Conservation (phyloP, 192 early-diverging fungal genomes). For the Linnemannia hyalina region DNA sequence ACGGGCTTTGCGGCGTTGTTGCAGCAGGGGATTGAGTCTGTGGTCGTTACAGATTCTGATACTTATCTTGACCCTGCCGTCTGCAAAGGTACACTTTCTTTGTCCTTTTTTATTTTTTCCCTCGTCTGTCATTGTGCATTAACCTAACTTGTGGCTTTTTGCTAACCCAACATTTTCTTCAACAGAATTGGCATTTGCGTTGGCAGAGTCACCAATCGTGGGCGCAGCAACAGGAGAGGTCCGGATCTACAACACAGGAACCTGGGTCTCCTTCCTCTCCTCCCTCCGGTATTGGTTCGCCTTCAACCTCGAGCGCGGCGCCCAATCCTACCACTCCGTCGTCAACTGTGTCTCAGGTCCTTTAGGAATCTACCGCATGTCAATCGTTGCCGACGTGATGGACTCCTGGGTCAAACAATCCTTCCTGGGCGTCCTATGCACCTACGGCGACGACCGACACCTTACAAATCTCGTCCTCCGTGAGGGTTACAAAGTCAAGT, state of each 20-base stretch:
- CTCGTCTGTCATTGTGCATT: too few species aligned
- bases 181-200: constrained; percentile 63
- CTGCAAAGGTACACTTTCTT: constrained; percentile 24
- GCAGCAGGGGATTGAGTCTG: constrained; percentile 60
- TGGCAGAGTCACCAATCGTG: constrained; percentile 60
- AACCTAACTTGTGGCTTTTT: background rate
- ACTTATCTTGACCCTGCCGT: constrained; percentile 67
- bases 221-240: constrained; percentile 66
- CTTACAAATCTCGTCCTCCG: constrained; percentile 68
- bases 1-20: constrained; percentile 63
- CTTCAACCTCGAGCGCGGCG: constrained; percentile 75
- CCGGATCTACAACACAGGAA: constrained; percentile 68
- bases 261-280: constrained; percentile 70
- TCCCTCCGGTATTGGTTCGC: constrained; percentile 75
- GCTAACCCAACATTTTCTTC: background rate
- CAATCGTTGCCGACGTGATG: constrained; percentile 61
- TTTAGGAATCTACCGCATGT: constrained; percentile 69
- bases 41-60: constrained; percentile 74
- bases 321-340: constrained; percentile 67
- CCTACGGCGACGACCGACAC: constrained; percentile 75
- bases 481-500: constrained; percentile 65
- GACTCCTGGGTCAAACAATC: constrained; percentile 70
- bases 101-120: background rate
- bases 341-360: constrained; percentile 77
- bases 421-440: constrained; percentile 70